Evolutionary conservation across 2,329 filamentous ascomycete species (phyloP).

Genomic region (Byssochlamys sp.): DNA sequence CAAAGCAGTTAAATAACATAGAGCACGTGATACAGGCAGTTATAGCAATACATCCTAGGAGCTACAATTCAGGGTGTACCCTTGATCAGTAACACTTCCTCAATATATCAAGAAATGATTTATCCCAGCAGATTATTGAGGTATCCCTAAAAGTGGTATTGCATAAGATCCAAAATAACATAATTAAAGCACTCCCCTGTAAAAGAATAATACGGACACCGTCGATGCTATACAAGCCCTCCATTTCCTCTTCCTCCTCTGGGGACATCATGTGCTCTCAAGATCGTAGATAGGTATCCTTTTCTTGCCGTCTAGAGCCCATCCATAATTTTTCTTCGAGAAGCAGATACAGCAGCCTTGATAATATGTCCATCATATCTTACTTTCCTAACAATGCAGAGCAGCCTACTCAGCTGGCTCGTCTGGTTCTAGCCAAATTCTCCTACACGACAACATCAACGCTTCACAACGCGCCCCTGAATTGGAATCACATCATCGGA

Average conservation of each 20-base stretch:
- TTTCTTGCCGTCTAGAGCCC: background rate
- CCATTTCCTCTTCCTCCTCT: background rate
- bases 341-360: background rate
- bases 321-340: background rate
- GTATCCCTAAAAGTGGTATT: too few relatives aligned
- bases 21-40: too few relatives aligned
- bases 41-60: too few relatives aligned
- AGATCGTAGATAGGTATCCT: background rate
- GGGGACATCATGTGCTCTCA: background rate
- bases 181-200: too few relatives aligned
- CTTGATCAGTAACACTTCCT: too few relatives aligned
- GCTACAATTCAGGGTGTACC: too few relatives aligned
- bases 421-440: conserved; percentile 32
- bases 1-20: too few relatives aligned
- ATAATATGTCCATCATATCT: background rate
- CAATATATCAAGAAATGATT: too few relatives aligned
- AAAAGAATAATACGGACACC: too few relatives aligned
- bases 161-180: too few relatives aligned
- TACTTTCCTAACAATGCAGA: background rate
- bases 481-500: conserved; percentile 36
- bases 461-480: conserved; percentile 29
- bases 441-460: conserved; percentile 33
- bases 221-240: too few relatives aligned
- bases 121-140: too few relatives aligned
- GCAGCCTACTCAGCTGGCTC: conserved; percentile 9